Evolutionary conservation across 768 basidiomycete species (phyloP).

Genomic region (Neoboletus subvelutipes): DNA sequence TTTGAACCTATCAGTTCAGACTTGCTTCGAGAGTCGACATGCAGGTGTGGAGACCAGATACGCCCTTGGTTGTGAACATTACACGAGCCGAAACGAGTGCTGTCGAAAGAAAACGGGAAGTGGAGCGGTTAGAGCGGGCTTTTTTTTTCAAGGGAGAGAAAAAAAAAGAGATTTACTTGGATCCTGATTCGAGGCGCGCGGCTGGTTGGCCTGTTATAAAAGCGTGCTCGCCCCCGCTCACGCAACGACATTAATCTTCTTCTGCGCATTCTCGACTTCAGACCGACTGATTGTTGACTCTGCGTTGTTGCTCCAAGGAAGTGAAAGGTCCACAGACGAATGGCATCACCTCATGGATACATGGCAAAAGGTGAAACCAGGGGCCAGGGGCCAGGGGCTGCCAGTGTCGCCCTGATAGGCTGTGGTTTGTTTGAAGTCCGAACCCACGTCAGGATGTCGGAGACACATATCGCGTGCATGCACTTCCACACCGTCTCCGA

Average conservation of each 20-base stretch:
- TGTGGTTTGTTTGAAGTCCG: conserved; percentile 4
- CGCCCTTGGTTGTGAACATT: not conserved
- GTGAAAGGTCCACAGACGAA: not conserved
- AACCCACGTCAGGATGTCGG: not conserved
- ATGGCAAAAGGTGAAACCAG: not conserved
- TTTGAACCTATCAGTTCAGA: not conserved
- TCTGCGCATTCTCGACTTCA: not conserved
- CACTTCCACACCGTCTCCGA: not conserved
- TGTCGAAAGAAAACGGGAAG: not conserved
- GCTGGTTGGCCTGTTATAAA: not conserved
- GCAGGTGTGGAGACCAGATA: not conserved
- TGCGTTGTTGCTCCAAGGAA: not conserved
- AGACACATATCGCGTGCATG: not conserved
- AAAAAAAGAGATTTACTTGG: not conserved
- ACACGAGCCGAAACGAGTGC: not conserved
- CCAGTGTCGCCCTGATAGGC: not conserved
- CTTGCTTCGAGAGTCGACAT: not conserved
- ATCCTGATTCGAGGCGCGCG: too few species aligned
- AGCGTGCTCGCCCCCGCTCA: not conserved
- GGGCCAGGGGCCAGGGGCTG: not conserved
- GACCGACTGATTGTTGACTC: not conserved
- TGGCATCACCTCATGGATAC: not conserved
- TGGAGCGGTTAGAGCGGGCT: not conserved
- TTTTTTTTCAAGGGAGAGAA: not conserved
- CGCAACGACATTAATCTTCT: not conserved